phyloP scores from a whole-genome alignment of 1,284 basidiomycete genomes.

The Butyriboletus appendiculatus region DNA sequence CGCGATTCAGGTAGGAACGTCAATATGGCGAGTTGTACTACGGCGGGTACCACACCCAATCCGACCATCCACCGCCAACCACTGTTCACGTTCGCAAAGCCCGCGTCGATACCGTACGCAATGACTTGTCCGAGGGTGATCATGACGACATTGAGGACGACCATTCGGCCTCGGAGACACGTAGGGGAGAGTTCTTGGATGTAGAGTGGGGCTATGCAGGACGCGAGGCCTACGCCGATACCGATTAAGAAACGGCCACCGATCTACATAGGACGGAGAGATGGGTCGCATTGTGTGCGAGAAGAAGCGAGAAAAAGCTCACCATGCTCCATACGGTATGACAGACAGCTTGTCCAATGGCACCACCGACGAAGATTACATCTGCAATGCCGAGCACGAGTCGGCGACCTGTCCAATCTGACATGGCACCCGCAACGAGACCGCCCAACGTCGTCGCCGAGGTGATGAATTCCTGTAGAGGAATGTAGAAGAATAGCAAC shows the following conservation, averaged over 20 bases:
- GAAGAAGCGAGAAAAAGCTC: background rate
- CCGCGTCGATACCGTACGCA: constrained; percentile 76
- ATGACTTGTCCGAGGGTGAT: constrained; percentile 76
- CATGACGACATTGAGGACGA: constrained; percentile 65
- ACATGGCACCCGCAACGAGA: constrained; percentile 67
- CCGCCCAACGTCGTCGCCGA: constrained; percentile 80
- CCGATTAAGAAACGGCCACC: constrained; percentile 77
- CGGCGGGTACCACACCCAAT: constrained; percentile 67
- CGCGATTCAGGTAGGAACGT: constrained; percentile 78
- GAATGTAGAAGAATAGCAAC: constrained; percentile 22
- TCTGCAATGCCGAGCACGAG: constrained; percentile 72
- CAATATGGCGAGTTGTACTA: constrained; percentile 61
- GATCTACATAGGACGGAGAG: constrained; percentile 42
- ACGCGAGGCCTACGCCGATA: constrained; percentile 68
- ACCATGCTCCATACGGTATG: constrained; percentile 75
- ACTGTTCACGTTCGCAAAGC: constrained; percentile 58
- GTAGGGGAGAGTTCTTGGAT: constrained; percentile 85
- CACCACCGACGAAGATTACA: constrained; percentile 75
- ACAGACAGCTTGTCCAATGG: constrained; percentile 66
- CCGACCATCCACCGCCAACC: constrained; percentile 90
- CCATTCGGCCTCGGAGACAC: constrained; percentile 73
- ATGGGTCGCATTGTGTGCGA: background rate
- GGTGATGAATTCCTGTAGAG: constrained; percentile 71
- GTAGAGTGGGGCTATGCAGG: constrained; percentile 80
- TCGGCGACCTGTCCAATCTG: constrained; percentile 72